Evolutionary conservation across 2,329 filamentous ascomycete species (phyloP).

Genomic region (Talaromyces islandicus): DNA sequence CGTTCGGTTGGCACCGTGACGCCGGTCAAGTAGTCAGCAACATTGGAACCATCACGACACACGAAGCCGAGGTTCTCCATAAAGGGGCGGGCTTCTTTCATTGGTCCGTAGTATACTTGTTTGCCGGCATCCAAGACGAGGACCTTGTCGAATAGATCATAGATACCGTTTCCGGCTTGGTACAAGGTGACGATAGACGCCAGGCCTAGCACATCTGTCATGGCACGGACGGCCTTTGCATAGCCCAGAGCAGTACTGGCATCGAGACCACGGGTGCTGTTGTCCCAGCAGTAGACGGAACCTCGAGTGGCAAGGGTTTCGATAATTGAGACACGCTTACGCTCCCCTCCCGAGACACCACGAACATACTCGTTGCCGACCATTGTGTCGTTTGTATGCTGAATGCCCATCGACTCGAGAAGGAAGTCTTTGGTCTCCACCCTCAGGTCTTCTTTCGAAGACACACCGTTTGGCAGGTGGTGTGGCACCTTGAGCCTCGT

Average conservation of each 20-base stretch:
- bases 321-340: conserved; percentile 64
- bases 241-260: conserved; percentile 60
- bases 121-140: conserved; percentile 62
- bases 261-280: conserved; percentile 60
- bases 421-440: conserved; percentile 49
- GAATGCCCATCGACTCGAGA: conserved; percentile 52
- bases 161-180: conserved; percentile 65
- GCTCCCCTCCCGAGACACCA: conserved; percentile 62
- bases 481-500: conserved; percentile 54
- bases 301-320: conserved; percentile 56
- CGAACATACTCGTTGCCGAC: conserved; percentile 62
- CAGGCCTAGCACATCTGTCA: conserved; percentile 58
- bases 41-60: conserved; percentile 56
- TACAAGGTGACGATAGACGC: conserved; percentile 61
- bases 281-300: conserved; percentile 61
- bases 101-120: conserved; percentile 60
- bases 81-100: conserved; percentile 54
- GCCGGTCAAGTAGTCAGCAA: conserved; percentile 61
- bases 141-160: conserved; percentile 65
- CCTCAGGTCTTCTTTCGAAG: conserved; percentile 42
- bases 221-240: conserved; percentile 54
- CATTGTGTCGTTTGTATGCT: conserved; percentile 58
- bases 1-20: conserved; percentile 53
- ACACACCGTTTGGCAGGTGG: conserved; percentile 40
- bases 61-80: conserved; percentile 61